Evolutionary conservation across 108 stramenopile species (phyloP), one percentile per base, ranked within the genome.

Genomic region (Fistulifera solaris): DNA sequence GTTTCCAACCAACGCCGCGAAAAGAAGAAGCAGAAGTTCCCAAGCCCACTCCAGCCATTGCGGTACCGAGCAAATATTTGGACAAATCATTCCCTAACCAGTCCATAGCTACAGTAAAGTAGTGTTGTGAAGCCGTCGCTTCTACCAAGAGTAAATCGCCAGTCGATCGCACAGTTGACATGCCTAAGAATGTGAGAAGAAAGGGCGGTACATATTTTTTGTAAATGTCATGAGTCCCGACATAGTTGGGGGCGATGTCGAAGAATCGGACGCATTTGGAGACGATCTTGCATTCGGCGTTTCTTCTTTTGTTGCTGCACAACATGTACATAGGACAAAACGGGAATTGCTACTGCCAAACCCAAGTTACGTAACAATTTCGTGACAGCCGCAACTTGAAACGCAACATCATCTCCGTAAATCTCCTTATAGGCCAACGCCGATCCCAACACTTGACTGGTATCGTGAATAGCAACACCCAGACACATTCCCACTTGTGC

Each of bases 1-100:
- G 79, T 26, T 62, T 69, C 65, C 62, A 68, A 16, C 79, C 79
- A 10, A 76, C 79, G 6, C 79, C 75, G 35, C 62, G 43, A 16
- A 80, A 40, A 17, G 72, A 60, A 12, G 57, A 41, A 0, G 43
- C 52, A 13, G 59, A 62, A 27, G 75, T 76, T 49, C 61, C 63
- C 63, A 80, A 54, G 15, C 79, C 79, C 11, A 80, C 79, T 0
- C 72, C 79, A 15, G 79, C 79, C 75, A 80, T 76, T 28, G 75
- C 79, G 2, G 79, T 76, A 18, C 75, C 79, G 19, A 80, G 58
- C 18, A 69, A 58, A 52, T 64, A 76, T 48, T 76, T 72, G 39
- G 75, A 73, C 17, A 68, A 38, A 23, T 71, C 72, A 63, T 67
- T 73, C 1, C 69, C 72, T 17, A 73, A 46, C 35, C 69, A 70